A percentile compares a stretch with the other conserved stretches of the same genome.
Conservation (phyloP, 257 asterid species). For the Plantago major region DNA sequence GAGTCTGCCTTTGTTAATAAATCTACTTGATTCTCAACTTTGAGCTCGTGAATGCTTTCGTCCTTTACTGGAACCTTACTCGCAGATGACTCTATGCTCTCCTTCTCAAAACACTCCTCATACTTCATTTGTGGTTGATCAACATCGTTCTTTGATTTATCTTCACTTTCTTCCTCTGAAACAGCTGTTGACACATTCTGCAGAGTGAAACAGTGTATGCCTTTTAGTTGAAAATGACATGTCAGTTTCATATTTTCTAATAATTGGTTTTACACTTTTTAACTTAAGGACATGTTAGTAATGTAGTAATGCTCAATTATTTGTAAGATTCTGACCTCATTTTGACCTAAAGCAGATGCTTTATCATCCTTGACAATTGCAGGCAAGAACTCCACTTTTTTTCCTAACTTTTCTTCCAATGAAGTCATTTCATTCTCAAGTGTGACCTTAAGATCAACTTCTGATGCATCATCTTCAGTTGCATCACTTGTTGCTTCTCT, state of each 20-base stretch:
- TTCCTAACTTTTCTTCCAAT: conserved; percentile 16
- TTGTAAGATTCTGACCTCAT: conserved; percentile 14
- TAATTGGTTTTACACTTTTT: no score
- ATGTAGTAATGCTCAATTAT: neutral
- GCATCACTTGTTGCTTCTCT: conserved; percentile 4
- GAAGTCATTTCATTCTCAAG: conserved; percentile 8
- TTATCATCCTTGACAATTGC: conserved; percentile 18
- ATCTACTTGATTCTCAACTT: neutral
- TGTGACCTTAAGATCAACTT: neutral
- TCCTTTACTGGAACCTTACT: conserved; percentile 1
- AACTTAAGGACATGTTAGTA: neutral
- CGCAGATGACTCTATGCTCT: conserved; percentile 3
- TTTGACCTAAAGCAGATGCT: conserved; percentile 21
- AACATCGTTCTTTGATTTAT: neutral
- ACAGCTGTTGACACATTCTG: conserved; percentile 11
- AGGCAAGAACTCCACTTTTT: conserved; percentile 23
- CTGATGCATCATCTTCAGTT: neutral
- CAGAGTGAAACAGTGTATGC: neutral
- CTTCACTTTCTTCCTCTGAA: conserved; percentile 7
- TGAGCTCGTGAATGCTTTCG: neutral
- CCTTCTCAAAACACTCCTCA: conserved; percentile 6
- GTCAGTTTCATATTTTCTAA: no score
- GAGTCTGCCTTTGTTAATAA: conserved; percentile 2
- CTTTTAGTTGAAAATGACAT: neutral
- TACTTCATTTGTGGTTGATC: conserved; percentile 9